A percentile compares a stretch with the other conserved stretches of the same genome.
phyloP scores from a whole-genome alignment of 148 eudicot species.

The Camellia japonica region DNA sequence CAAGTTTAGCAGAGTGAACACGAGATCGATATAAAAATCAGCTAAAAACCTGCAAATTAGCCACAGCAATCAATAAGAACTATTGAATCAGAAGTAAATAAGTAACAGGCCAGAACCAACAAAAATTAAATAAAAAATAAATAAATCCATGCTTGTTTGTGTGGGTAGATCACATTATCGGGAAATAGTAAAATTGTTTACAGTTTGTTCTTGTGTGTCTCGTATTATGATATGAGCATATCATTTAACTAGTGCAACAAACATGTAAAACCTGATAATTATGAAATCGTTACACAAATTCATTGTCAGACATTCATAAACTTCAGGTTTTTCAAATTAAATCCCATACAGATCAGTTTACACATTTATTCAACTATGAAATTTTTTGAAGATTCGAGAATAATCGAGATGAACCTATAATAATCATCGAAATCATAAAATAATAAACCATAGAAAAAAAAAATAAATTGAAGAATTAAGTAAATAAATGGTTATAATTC shows the following conservation, averaged over 20 bases:
- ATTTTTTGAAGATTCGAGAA: neutral
- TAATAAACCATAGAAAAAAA: neutral
- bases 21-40: neutral
- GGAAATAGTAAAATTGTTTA: neutral
- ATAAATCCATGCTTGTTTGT: no score
- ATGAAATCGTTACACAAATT: neutral
- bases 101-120: constrained; percentile 5
- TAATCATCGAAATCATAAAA: neutral
- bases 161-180: neutral
- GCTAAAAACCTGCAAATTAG: constrained; percentile 14
- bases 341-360: neutral
- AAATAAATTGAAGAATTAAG: neutral
- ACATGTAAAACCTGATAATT: neutral
- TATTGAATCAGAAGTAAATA: neutral
- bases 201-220: no score
- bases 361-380: neutral
- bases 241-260: neutral
- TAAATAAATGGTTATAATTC: neutral
- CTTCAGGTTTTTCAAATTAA: neutral
- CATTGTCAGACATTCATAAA: neutral
- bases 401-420: neutral
- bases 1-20: neutral
- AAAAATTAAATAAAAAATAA: neutral
- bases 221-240: no score
- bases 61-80: neutral